Base-by-base conservation (phyloP, 257 asterid genomes). In the Solanum tarapatanum region DNA sequence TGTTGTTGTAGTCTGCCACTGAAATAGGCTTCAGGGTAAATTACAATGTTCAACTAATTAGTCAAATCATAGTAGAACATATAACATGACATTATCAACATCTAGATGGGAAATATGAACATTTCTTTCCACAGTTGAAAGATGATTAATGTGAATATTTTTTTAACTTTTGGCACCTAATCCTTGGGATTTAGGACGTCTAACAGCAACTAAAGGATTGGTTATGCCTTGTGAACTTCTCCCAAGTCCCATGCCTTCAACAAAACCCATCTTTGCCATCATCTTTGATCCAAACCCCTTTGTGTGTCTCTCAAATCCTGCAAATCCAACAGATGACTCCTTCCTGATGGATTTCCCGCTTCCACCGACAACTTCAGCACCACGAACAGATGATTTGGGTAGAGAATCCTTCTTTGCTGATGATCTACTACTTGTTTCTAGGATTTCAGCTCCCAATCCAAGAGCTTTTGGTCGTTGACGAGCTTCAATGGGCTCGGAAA, bases 251-350 rank as follows among this genome's bases (percentile, higher is more conserved):
- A 68, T 86, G 14, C 99, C 99, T 90, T 95, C 97, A 45, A 93
- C 93, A 32, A 97, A 97, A 3, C 99, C 99, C 99, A 96, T 96
- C 88, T 90, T 94, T 5, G 98, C 94, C 99, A 97, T 95, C 95
- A 97, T 91, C 88, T 92, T 97, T 36, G 99, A 97, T 68, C 99
- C 99, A 87, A 97, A 96, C 28, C 99, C 99, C 88, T 90, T 94
- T 0, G 99, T 97, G 35, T 97, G 97, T 92, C 87, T 95, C 96
- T 97, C 99, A 86, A 97, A 97, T 7, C 94, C 91, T 72, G 93
- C 99, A 86, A 94, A 35, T 48, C 90, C 91, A 43, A 72, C 88
- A 84, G 91, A 26, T 79, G 91, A 39, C 62, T 88, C 92, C 23
- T 84, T 91, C 85, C 87, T 91, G 3, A 79, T 86, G 60, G 89